These are phyloP conservation scores for Neurospora pannonica DNA, from an alignment of 495 filamentous ascomycete species.

Conservation along the genomic window DNA sequence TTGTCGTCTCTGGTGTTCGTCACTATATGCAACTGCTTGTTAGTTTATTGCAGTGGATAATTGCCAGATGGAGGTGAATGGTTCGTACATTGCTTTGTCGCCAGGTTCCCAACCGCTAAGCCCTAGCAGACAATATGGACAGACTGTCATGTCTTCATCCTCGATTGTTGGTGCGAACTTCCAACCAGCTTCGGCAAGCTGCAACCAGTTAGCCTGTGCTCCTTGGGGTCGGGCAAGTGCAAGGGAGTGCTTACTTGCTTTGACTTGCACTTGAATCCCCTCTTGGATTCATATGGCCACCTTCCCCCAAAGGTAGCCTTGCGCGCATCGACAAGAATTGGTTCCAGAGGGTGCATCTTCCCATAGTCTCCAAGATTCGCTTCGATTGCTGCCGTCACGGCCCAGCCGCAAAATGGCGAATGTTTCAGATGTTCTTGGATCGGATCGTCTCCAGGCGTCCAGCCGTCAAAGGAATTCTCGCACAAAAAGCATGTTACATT, in stretches of 20 bases:
- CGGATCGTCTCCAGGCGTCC: slow-evolving; percentile 78
- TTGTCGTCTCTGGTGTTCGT: slow-evolving; percentile 75
- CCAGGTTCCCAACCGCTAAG: slow-evolving; percentile 88
- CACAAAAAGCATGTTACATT: slow-evolving; percentile 89
- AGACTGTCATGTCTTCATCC: slow-evolving; percentile 74
- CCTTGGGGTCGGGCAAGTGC: neutral
- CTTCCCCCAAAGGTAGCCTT: slow-evolving; percentile 63
- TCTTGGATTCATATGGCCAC: slow-evolving; percentile 87
- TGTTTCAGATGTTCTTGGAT: slow-evolving; percentile 77
- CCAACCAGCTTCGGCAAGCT: slow-evolving; percentile 92
- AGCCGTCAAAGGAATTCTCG: slow-evolving; percentile 68
- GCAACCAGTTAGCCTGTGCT: slow-evolving; percentile 13
- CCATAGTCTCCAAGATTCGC: slow-evolving; percentile 51
- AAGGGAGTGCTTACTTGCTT: slow-evolving; percentile 55
- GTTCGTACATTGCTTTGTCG: slow-evolving; percentile 74
- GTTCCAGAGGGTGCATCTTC: slow-evolving; percentile 62
- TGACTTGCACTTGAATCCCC: slow-evolving; percentile 78
- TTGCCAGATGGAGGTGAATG: slow-evolving; percentile 9
- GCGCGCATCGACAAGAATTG: slow-evolving; percentile 63
- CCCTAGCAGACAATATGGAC: slow-evolving; percentile 75
- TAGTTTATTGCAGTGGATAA: slow-evolving; percentile 2
- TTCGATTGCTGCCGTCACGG: slow-evolving; percentile 65
- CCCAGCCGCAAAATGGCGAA: slow-evolving; percentile 77
- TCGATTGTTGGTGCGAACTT: slow-evolving; percentile 78
- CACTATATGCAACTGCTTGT: slow-evolving; percentile 39